Base-by-base conservation (phyloP, 495 filamentous ascomycete genomes). In the Penicillium egyptiacum region DNA sequence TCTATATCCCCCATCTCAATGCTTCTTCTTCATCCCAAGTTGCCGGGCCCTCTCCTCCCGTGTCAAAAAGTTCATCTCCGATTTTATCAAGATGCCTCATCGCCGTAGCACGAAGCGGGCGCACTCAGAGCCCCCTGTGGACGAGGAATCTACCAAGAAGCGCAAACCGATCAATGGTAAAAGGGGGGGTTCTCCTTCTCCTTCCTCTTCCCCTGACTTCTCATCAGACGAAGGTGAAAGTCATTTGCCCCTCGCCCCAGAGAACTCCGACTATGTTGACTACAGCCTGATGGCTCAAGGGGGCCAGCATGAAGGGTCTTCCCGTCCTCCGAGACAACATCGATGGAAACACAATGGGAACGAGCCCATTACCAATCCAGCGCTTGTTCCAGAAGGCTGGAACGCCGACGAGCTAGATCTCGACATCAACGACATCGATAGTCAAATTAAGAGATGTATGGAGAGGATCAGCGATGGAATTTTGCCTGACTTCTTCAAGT, bases 401-500 rank as follows among this genome's bases (percentile, higher is more conserved):
- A 50, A 43, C 19, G 7, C 42, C 19, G 37, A 48, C 14, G 57
- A 59, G 4, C 28, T 20, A 2, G 57, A 59, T 44, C 25, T 59
- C 7, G 20, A 50, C 1, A 20, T 49, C 14, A 20, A 48, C 7
- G 50, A 59, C 5, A 30, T 59, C 25, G 57, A 59, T 6, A 45
- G 35, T 26, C 51, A 59, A 19, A 53, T 59, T 23, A 26, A 37
- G 14, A 31, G 57, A 39, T 49, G 46, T n/a, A 11, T 42, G 4
- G 50, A 49, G 19, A 55, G 57, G 20, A 55, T 59, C 9, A 26
- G 33, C 7, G 51, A 59, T n/a, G 28, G 43, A 25, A 55, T 59
- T 11, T 26, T 59, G 26, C 51, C 51, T n/a, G 6, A 20, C 4
- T 23, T 59, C 17, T 59, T 55, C 30, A 5, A 55, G 12, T 2